Conservation (phyloP, 495 filamentous ascomycete genomes). For the Neurospora sublineolata region DNA sequence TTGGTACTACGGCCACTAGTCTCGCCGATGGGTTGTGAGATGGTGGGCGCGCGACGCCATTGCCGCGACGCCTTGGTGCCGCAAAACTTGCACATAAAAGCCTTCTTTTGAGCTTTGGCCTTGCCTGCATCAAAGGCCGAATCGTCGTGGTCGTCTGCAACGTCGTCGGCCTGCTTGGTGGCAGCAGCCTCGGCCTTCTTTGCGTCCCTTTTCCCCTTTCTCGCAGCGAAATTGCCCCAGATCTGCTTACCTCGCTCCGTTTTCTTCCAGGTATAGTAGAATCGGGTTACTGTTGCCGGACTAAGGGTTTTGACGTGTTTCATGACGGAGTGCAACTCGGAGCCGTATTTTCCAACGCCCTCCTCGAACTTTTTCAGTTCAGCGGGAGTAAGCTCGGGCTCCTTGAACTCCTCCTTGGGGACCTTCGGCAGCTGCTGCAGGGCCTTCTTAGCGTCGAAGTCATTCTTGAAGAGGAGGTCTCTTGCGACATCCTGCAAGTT, state of each 20-base stretch:
- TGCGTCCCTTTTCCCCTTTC: conserved; percentile 79
- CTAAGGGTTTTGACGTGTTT: conserved; percentile 75
- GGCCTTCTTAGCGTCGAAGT: conserved; percentile 61
- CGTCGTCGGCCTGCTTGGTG: conserved; percentile 74
- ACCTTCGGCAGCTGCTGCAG: conserved; percentile 56
- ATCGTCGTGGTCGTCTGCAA: conserved; percentile 87
- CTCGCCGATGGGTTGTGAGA: conserved; percentile 62
- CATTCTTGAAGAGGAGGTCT: conserved; percentile 56
- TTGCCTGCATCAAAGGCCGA: conserved; percentile 93
- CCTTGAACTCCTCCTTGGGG: conserved; percentile 66
- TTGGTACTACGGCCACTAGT: conserved; percentile 45
- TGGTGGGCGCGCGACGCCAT: conserved; percentile 82
- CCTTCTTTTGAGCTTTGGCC: conserved; percentile 61
- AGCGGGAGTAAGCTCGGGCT: conserved; percentile 66
- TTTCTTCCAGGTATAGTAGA: conserved; percentile 98
- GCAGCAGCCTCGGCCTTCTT: conserved; percentile 51
- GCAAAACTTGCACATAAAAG: conserved; percentile 95
- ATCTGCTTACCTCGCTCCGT: conserved; percentile 71
- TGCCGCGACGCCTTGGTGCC: conserved; percentile 64
- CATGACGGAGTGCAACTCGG: conserved; percentile 73
- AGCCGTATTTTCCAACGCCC: conserved; percentile 80
- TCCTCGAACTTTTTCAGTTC: conserved; percentile 89
- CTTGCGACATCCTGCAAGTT: conserved; percentile 85
- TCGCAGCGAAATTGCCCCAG: conserved; percentile 77
- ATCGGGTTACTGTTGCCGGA: conserved; percentile 70